A percentile compares a stretch with the other conserved stretches of the same genome.
phyloP scores from a whole-genome alignment of 2,329 filamentous ascomycete species.

The Phialocephala sp. region DNA sequence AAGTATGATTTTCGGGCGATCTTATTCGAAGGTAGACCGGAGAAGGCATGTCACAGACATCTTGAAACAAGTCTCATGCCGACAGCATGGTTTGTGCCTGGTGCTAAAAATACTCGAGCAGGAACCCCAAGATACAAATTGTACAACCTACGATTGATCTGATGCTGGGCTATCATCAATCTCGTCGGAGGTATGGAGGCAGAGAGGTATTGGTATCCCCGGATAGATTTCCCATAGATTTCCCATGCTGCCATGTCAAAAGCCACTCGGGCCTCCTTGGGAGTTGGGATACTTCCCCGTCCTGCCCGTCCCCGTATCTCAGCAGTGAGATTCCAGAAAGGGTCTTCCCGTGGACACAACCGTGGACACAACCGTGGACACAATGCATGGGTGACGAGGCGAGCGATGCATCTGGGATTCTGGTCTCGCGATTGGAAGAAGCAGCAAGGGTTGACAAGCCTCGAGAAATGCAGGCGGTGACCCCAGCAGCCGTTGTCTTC shows the following conservation, averaged over 20 bases:
- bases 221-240: conserved; percentile 9
- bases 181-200: background rate
- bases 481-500: conserved; percentile 8
- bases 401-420: background rate
- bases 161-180: conserved; percentile 3
- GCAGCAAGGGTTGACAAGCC: background rate
- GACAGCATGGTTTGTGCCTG: background rate
- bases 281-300: too few species aligned
- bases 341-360: conserved; percentile 9
- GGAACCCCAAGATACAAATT: background rate
- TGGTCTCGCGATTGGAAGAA: conserved; percentile 10
- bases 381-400: background rate
- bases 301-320: too few species aligned
- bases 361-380: too few species aligned
- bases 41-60: conserved; percentile 2
- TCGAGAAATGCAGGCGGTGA: background rate
- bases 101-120: background rate
- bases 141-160: background rate
- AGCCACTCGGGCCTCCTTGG: conserved; percentile 5
- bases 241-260: too few species aligned
- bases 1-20: background rate
- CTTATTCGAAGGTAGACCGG: background rate
- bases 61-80: conserved; percentile 7
- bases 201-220: background rate
- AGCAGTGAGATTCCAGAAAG: conserved; percentile 1